Evolutionary conservation across 2,329 filamentous ascomycete species (phyloP).

Genomic region (Aspergillus versicolor): DNA sequence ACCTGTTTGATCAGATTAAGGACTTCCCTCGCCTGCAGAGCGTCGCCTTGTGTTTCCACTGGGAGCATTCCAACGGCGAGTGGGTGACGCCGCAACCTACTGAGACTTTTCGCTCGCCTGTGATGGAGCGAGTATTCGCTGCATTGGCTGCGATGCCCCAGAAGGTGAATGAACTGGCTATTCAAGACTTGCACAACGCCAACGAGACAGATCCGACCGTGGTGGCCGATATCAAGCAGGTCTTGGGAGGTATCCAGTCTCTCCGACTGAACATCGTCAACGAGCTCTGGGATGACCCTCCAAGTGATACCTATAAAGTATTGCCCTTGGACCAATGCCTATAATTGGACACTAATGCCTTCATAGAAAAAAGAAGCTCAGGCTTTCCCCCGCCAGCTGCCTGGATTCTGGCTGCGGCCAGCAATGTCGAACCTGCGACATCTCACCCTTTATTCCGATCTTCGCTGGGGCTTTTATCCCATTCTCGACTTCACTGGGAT

Average conservation of each 20-base stretch:
- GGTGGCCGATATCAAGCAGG: not conserved
- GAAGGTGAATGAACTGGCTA: not conserved
- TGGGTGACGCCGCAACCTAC: not conserved
- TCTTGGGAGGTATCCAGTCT: not conserved
- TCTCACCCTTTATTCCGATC: slow-evolving; percentile 40
- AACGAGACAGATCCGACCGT: not conserved
- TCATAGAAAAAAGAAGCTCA: not conserved
- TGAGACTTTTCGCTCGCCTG: not conserved
- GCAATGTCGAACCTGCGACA: slow-evolving; percentile 23
- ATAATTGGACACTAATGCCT: not conserved
- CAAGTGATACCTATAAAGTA: not conserved
- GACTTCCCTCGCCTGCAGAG: not conserved
- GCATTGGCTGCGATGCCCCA: not conserved
- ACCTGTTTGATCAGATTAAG: not conserved
- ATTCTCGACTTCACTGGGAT: slow-evolving; percentile 35
- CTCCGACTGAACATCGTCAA: slow-evolving; percentile 12
- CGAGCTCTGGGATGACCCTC: not conserved
- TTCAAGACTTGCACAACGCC: slow-evolving; percentile 8
- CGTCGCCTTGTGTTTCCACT: not conserved
- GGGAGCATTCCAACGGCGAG: not conserved
- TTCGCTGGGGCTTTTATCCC: slow-evolving; percentile 45
- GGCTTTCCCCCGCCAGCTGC: slow-evolving; percentile 4
- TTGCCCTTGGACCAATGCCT: not conserved
- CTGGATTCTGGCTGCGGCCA: slow-evolving; percentile 13
- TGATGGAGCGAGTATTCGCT: not conserved